Conservation (phyloP, 306 rosid species). For the Dryas octopetala region DNA sequence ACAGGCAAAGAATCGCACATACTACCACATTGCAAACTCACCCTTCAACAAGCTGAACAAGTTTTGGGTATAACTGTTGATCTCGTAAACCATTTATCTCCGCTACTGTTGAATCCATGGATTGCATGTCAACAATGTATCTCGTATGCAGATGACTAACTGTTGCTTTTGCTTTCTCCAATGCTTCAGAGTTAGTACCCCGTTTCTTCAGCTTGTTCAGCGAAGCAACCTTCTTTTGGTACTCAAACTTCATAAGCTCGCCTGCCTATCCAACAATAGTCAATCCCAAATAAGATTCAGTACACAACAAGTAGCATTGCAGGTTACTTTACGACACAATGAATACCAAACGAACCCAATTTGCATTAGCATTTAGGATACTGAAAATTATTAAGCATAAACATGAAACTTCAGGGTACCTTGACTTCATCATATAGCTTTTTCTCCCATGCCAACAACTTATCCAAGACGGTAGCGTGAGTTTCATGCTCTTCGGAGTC, state of each 20-base stretch:
- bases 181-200: slow-evolving; percentile 61
- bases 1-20: background rate
- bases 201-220: slow-evolving; percentile 75
- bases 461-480: slow-evolving; percentile 90
- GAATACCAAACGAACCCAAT: too few relatives aligned
- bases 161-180: slow-evolving; percentile 87
- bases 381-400: background rate
- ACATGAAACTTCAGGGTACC: slow-evolving; percentile 32
- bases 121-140: slow-evolving; percentile 97
- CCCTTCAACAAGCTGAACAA: slow-evolving; percentile 85
- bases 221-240: slow-evolving; percentile 76
- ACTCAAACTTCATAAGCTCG: slow-evolving; percentile 84
- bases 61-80: slow-evolving; percentile 76
- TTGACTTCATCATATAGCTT: slow-evolving; percentile 94
- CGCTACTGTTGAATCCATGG: slow-evolving; percentile 94
- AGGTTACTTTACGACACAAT: too few relatives aligned
- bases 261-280: slow-evolving; percentile 69
- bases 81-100: slow-evolving; percentile 93
- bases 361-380: too few relatives aligned
- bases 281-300: slow-evolving; percentile 20
- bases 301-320: background rate
- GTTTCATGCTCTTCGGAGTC: slow-evolving; percentile 83
- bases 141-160: slow-evolving; percentile 95
- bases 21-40: slow-evolving; percentile 45
- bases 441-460: slow-evolving; percentile 96